Evolutionary conservation across 202 grass and related monocot genomes (phyloP), one percentile per base, ranked within the genome.

Genomic region (Setaria viridis): DNA sequence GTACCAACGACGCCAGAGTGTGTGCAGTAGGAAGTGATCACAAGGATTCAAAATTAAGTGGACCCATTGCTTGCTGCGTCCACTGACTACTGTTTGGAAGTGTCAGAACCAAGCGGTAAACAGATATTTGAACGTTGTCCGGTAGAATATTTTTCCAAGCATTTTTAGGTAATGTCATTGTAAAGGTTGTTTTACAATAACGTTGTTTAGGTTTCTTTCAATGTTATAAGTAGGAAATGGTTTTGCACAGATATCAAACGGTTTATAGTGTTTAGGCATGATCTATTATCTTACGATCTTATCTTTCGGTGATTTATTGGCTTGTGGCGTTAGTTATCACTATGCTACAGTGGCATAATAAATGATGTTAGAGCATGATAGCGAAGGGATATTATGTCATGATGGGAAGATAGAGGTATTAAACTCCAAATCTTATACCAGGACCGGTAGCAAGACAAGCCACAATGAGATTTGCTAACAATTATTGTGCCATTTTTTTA

Each of bases 41-140:
- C 34, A 41, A 69, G 53, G 39, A 45, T 70, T 81, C 65, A 81
- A 70, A 56, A 57, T 11, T 0, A 6, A 56, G 78, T 80, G 78
- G 64, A 43, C 63, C 20, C 4, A 25, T 58, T 59, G 21, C 49
- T 25, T 25, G 10, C 74, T 25, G 0, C 19, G 20, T 59, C 9
- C 54, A 25, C 35, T 21, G 35, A 10, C 0, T 19, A 0, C 34
- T 43, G 34, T 56, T 25, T 16, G 1, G 1, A 50, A 62, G 16
- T 17, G 75, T 79, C 16, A 67, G 48, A 41, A 41, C 39, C 15
- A 17, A 62, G 9, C 5, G 3, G 35, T 42, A 45, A 6, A 15
- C 32, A 12, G 43, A 72, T 48, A n/a, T 46, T 16, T 72, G 12
- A 34, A 73, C 1, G 25, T 72, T 34, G 6, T 15, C 6, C 14